Percentiles rank a stretch among this genome's conserved stretches.
Conservation (phyloP, 1,284 basidiomycete species). For the Chalciporus sp. region DNA sequence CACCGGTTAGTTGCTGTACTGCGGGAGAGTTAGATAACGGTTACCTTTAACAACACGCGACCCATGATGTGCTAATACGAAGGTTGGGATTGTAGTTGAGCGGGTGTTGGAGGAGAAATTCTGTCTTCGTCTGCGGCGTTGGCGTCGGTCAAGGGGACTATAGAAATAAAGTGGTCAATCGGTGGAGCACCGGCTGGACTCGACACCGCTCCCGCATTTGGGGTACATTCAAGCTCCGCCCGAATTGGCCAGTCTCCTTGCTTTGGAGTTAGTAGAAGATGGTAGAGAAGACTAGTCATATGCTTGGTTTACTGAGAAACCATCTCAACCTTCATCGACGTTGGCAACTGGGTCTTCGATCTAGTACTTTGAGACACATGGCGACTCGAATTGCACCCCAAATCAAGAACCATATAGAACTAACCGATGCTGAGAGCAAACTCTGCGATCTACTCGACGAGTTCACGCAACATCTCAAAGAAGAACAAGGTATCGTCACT, state of each 20-base stretch:
- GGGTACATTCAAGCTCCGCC: conserved; percentile 28
- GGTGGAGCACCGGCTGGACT: conserved; percentile 25
- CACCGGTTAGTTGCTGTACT: conserved; percentile 14
- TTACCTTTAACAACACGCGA: conserved; percentile 93
- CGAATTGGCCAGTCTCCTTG: conserved; percentile 8
- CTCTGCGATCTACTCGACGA: conserved; percentile 71
- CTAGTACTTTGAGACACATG: conserved; percentile 23
- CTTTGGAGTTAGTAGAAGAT: not conserved
- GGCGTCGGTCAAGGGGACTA: conserved; percentile 6
- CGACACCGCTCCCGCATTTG: conserved; percentile 11
- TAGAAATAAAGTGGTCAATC: conserved; percentile 10
- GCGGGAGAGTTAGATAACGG: conserved; percentile 10
- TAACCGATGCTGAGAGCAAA: conserved; percentile 59
- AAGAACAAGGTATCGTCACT: conserved; percentile 55
- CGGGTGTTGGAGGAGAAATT: not conserved
- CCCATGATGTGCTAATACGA: conserved; percentile 56
- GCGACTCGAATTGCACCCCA: conserved; percentile 33
- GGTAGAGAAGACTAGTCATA: not conserved
- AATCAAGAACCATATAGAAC: conserved; percentile 39
- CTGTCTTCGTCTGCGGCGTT: conserved; percentile 16
- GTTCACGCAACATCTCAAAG: conserved; percentile 57
- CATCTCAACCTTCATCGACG: not conserved
- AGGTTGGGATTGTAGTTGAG: not conserved
- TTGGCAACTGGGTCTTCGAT: conserved; percentile 15
- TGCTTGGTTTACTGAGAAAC: conserved; percentile 8